These are phyloP conservation scores for Neoascochyta sp. DNA, from an alignment of 2,329 filamentous ascomycete genomes.

Conservation along the genomic window DNA sequence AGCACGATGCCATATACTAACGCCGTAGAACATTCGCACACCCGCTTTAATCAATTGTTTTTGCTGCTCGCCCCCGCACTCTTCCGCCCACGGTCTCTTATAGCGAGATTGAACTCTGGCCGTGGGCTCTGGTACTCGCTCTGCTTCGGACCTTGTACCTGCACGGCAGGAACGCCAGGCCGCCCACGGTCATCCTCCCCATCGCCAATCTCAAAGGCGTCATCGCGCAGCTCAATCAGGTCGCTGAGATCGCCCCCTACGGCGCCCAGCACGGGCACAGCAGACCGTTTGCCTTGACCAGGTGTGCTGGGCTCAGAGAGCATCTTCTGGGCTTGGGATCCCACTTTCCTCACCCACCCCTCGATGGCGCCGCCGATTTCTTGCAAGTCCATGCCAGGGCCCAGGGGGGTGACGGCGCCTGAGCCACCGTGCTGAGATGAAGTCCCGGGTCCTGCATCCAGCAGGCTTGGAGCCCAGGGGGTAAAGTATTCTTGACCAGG, in stretches of 20 bases:
- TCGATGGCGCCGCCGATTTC: slow-evolving; percentile 85
- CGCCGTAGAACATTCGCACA: too few species aligned
- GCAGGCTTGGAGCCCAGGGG: slow-evolving; percentile 37
- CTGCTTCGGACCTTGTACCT: too few species aligned
- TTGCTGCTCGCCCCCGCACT: slow-evolving; percentile 24
- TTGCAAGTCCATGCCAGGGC: slow-evolving; percentile 57
- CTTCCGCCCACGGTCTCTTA: slow-evolving; percentile 27
- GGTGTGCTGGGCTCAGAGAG: slow-evolving; percentile 33
- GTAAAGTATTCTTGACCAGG: slow-evolving; percentile 54
- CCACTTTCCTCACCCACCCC: slow-evolving; percentile 83
- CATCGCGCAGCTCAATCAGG: slow-evolving; percentile 65
- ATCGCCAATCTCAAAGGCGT: slow-evolving; percentile 49
- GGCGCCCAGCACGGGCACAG: slow-evolving; percentile 38
- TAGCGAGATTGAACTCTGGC: slow-evolving; percentile 27
- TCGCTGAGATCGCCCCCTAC: slow-evolving; percentile 54
- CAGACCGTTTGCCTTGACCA: slow-evolving; percentile 27
- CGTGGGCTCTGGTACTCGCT: slow-evolving; percentile 30
- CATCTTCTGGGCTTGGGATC: slow-evolving; percentile 53
- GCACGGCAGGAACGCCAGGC: slow-evolving; percentile 8
- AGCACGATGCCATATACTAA: too few species aligned
- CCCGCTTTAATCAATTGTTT: slow-evolving; percentile 34
- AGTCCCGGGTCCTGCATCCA: slow-evolving; percentile 31
- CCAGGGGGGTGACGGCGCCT: slow-evolving; percentile 26
- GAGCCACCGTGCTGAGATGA: slow-evolving; percentile 26
- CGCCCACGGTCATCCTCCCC: slow-evolving; percentile 29